Base-by-base conservation (phyloP, 2,329 filamentous ascomycete genomes). In the Coniella vitis region DNA sequence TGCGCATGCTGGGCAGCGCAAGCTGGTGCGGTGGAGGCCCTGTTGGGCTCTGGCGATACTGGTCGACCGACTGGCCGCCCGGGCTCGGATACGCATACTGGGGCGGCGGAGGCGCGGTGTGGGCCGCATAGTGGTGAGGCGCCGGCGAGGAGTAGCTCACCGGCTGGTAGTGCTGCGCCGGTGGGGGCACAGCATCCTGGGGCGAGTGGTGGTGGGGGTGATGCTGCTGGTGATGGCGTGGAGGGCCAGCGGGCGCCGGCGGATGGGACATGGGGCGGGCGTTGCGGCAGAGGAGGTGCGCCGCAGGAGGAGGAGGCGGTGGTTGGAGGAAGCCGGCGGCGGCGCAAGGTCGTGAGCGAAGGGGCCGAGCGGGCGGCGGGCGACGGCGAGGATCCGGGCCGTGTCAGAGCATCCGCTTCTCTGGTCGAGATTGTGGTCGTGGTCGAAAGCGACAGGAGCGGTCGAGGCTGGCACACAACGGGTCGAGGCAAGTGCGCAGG, bases 1-100 rank as follows among this genome's bases (percentile, higher is more conserved):
- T 58, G 19, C 58, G 54, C 57, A 61, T 59, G 49, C 59, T 59
- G 37, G 59, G 59, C 20, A 61, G 49, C 2, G 58, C 53, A 16
- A 55, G 47, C 17, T 55, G 40, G 20, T 48, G 51, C 21, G 51
- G 52, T 3, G 49, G 51, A 7, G 52, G 40, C 14, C 35, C 38
- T 8, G 55, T 56, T 16, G 56, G 48, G 16, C 48, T 51, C 34
- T 51, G 19, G 17, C 51, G 57, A 45, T 57, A 60, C 14, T 58
- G 51, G 12, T 60, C 57, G 34, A 52, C 48, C 25, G 49, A 36
- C 29, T 55, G 45, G 36, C 47, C 45, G 17, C 38, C 40, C 45
- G 46, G 48, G 32, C 42, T 45, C 10, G 47, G 36, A 35, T 59
- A 55, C 19, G 48, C 47, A 21, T 56, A 56, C n/a, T 50, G 53